Evolutionary conservation across 495 filamentous ascomycete genomes (phyloP), one percentile per base, ranked within the genome.

Genomic region (Penicillium waksmanii): DNA sequence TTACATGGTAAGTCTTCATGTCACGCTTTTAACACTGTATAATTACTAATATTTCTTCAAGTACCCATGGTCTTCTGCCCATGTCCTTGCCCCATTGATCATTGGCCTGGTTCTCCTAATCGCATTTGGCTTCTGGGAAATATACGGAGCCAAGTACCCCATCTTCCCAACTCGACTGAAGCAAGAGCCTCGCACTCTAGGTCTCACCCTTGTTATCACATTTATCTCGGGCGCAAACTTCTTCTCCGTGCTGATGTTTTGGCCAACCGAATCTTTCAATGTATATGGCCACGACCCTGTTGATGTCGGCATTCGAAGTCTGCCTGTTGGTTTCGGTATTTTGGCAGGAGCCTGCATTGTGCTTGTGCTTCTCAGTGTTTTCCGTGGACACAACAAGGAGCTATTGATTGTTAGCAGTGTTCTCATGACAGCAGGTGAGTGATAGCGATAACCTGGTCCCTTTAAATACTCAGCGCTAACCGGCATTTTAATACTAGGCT

Each of bases 151-250:
- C 7, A 79, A 82, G 51, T 81, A 82, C 47, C 88, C 87, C 8
- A 91, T 90, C 77, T 84, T 90, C 56, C 88, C 88, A 0, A 73
- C 77, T 5, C 78, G 84, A 9, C 69, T 91, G 46, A 84, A 85
- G 67, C 81, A 86, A 61, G 84, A 84, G 18, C 85, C 87, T 52
- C 81, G 86, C 3, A 87, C 83, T 5, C 73, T 91, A 4, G 71
- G 76, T 18, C 70, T 91, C 5, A 90, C 86, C 0, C 74, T 91
- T 3, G 65, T 91, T 53, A 90, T 91, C 68, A 90, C 87, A 11
- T 88, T 87, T 71, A 88, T 91, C 47, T 86, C 82, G 9, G 88
- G 88, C 10, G 85, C 87, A 55, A 90, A 90, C 67, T 91, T 90
- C 80, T 90, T 90, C 74, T 86, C 86, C 13, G 83, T 90, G 3